Conservation (phyloP, 108 stramenopile genomes). For the Cylindrotheca closterium region DNA sequence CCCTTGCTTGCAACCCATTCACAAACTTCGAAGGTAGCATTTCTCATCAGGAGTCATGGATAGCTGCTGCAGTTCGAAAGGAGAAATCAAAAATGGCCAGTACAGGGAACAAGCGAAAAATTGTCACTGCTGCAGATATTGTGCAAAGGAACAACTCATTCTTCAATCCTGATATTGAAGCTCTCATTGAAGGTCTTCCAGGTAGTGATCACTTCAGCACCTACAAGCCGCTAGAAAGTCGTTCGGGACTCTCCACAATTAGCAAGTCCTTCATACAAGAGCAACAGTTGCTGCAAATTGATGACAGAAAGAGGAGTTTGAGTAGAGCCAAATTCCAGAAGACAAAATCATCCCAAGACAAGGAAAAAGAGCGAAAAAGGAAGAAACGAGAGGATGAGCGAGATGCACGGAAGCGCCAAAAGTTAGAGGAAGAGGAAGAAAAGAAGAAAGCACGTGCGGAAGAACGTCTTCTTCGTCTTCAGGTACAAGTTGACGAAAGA, state of each 20-base stretch:
- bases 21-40: conserved; percentile 29
- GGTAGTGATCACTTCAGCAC: conserved; percentile 64
- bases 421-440: conserved; percentile 74
- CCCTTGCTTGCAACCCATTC: conserved; percentile 74
- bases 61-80: conserved; percentile 68
- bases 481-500: conserved; percentile 77
- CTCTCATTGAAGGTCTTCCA: conserved; percentile 80
- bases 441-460: conserved; percentile 68
- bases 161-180: conserved; percentile 65
- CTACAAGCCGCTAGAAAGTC: conserved; percentile 63
- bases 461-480: conserved; percentile 65
- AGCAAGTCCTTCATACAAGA: conserved; percentile 64
- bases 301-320: conserved; percentile 38
- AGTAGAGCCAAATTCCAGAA: conserved; percentile 44
- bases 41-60: conserved; percentile 55
- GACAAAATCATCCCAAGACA: conserved; percentile 28
- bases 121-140: conserved; percentile 67
- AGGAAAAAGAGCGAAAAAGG: conserved; percentile 56
- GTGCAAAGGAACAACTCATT: conserved; percentile 81
- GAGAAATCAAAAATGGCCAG: conserved; percentile 83
- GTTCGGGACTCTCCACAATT: conserved; percentile 31
- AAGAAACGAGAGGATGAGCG: conserved; percentile 60
- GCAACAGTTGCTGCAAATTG: conserved; percentile 40
- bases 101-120: conserved; percentile 78
- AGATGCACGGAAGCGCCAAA: conserved; percentile 60